phyloP scores from a whole-genome alignment of 2,329 filamentous ascomycete genomes.

The Trichoderma sp. region DNA sequence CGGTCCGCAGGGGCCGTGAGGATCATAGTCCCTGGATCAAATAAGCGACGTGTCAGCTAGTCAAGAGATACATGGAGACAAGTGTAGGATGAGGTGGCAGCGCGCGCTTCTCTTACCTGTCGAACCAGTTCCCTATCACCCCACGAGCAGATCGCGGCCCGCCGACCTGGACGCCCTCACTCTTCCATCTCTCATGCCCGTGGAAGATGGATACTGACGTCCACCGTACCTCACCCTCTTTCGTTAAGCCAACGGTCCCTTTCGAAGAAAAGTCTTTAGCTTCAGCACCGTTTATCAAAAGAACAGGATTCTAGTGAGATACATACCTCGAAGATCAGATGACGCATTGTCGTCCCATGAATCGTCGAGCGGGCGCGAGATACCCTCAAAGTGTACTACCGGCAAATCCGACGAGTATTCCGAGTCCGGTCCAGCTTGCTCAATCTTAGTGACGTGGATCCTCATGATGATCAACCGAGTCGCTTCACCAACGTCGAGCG shows the following conservation, averaged over 20 bases:
- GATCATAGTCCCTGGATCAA: conserved; percentile 61
- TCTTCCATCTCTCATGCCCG: conserved; percentile 74
- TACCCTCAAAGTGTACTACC: conserved; percentile 70
- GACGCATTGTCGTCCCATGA: conserved; percentile 71
- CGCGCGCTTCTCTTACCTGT: conserved; percentile 56
- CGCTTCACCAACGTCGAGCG: conserved; percentile 67
- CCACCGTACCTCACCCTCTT: conserved; percentile 74
- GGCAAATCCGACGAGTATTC: conserved; percentile 63
- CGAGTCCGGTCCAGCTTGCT: conserved; percentile 59
- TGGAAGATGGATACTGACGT: conserved; percentile 67
- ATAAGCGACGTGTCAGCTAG: not conserved
- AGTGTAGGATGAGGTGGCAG: not conserved
- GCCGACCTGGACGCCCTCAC: conserved; percentile 75
- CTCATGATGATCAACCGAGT: conserved; percentile 72
- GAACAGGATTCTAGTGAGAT: not conserved
- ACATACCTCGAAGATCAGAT: conserved; percentile 65
- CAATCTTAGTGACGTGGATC: conserved; percentile 63
- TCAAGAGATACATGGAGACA: not conserved
- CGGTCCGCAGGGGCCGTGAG: conserved; percentile 71
- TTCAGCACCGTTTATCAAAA: conserved; percentile 31
- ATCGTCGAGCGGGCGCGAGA: conserved; percentile 64
- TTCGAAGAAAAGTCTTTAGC: conserved; percentile 35
- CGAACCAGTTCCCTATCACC: conserved; percentile 77
- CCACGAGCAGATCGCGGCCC: conserved; percentile 67
- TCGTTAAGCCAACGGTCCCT: conserved; percentile 68